Evolutionary conservation across 208 protist species (phyloP).

Genomic region (Spongospora subterranea): DNA sequence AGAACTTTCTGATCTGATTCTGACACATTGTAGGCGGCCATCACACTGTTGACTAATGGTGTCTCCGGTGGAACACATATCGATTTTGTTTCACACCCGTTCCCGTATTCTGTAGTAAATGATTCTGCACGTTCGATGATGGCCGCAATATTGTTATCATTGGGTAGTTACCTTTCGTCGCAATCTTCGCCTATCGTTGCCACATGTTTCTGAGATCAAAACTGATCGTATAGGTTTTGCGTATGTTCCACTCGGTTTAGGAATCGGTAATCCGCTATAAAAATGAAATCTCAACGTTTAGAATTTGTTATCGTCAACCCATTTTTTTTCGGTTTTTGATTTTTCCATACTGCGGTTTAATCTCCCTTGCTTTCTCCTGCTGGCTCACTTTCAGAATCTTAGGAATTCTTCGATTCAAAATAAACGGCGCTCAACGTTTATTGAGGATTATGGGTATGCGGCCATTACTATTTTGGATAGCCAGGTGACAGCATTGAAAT

Average conservation of each 20-base stretch:
- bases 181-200: neutral
- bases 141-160: neutral
- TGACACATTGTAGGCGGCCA: neutral
- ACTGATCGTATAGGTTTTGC: constrained; percentile 1
- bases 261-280: too few species aligned
- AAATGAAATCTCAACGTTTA: too few species aligned
- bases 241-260: constrained; percentile 13
- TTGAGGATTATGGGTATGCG: neutral
- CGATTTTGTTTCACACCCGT: constrained; percentile 8
- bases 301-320: too few species aligned
- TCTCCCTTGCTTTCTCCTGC: too few species aligned
- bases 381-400: too few species aligned
- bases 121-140: neutral
- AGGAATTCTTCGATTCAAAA: neutral
- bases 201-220: neutral
- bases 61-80: neutral
- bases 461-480: neutral
- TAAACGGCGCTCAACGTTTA: neutral
- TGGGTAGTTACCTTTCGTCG: neutral
- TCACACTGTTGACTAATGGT: neutral
- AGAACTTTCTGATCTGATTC: too few species aligned
- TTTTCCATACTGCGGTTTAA: too few species aligned
- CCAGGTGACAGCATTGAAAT: neutral
- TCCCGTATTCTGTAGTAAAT: constrained; percentile 38
- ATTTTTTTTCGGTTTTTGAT: too few species aligned